A percentile compares a stretch with the other conserved stretches of the same genome.
phyloP scores from a whole-genome alignment of 2,329 filamentous ascomycete species.

The Emericellopsis atlantica region DNA sequence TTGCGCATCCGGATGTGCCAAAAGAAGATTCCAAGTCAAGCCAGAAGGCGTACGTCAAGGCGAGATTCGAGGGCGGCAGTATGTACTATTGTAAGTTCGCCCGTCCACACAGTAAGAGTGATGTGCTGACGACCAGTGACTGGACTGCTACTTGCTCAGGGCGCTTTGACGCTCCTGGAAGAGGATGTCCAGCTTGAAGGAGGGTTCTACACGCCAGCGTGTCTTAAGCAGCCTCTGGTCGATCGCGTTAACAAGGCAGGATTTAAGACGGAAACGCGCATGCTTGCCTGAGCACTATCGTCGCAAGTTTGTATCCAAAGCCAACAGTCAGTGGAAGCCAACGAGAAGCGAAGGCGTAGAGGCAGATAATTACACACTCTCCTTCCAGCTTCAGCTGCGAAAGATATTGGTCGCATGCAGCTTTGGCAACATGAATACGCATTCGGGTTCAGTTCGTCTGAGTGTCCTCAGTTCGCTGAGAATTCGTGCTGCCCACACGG shows the following conservation, averaged over 20 bases:
- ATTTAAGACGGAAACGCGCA: conserved; percentile 40
- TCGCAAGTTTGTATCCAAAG: too few species aligned
- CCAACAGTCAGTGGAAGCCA: too few species aligned
- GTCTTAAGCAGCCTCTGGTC: conserved; percentile 53
- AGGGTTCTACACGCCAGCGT: conserved; percentile 61
- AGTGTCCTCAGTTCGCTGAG: too few species aligned
- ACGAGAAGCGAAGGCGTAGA: too few species aligned
- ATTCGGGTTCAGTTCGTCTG: too few species aligned
- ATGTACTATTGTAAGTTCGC: conserved; percentile 48
- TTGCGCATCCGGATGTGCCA: conserved; percentile 46
- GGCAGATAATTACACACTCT: too few species aligned
- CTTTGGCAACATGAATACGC: too few species aligned
- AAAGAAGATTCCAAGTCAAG: conserved; percentile 15
- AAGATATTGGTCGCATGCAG: too few species aligned
- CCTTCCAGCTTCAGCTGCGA: too few species aligned
- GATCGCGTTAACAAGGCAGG: conserved; percentile 49
- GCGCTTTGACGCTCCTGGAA: conserved; percentile 51
- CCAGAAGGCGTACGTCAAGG: conserved; percentile 38
- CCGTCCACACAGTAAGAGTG: not conserved
- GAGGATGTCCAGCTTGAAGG: conserved; percentile 41
- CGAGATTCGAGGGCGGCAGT: conserved; percentile 43
- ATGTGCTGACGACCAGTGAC: conserved; percentile 38
- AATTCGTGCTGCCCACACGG: too few species aligned
- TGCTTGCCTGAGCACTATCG: too few species aligned
- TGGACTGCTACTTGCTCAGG: conserved; percentile 49